Percentiles rank a stretch among this genome's conserved stretches.
phyloP scores from a whole-genome alignment of 1,284 basidiomycete genomes.

The Apiotrichum mycotoxinovorans region DNA sequence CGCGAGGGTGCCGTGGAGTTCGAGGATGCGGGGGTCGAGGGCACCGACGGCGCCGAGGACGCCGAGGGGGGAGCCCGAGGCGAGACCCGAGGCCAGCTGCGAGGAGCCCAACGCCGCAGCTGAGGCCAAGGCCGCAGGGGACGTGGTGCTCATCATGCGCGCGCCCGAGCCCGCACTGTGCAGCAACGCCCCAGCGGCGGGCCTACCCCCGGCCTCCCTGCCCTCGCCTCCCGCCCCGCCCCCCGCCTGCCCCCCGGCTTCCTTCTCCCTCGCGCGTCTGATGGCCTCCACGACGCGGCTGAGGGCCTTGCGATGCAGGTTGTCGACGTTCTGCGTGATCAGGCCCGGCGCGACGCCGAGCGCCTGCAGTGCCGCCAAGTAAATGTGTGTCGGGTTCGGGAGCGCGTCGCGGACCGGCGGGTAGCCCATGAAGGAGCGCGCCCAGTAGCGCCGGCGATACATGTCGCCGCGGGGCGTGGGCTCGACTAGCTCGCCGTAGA shows the following conservation, averaged over 20 bases:
- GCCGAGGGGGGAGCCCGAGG: no score
- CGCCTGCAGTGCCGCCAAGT: slow-evolving; percentile 74
- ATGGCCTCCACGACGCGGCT: slow-evolving; percentile 46
- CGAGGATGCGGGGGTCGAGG: slow-evolving; percentile 57
- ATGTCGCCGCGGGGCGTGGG: slow-evolving; percentile 61
- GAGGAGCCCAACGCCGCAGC: no score
- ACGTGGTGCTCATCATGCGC: no score
- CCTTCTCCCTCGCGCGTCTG: no score
- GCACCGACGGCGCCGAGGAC: slow-evolving; percentile 28
- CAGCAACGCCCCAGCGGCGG: no score
- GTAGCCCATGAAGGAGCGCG: slow-evolving; percentile 71
- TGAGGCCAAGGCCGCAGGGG: no score
- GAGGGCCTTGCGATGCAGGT: slow-evolving; percentile 71
- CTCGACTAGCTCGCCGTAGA: slow-evolving; percentile 79
- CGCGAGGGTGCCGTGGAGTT: slow-evolving; percentile 84
- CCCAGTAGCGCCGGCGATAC: slow-evolving; percentile 63
- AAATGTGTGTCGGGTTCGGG: slow-evolving; percentile 83
- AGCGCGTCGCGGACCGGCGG: slow-evolving; percentile 70
- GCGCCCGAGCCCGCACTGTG: no score
- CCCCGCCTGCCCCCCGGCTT: no score
- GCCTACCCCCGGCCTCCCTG: no score
- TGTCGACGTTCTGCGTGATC: slow-evolving; percentile 88
- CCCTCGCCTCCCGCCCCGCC: no score
- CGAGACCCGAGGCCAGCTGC: no score
- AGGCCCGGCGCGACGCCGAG: slow-evolving; percentile 61